Evolutionary conservation across 108 stramenopile species (phyloP).

Genomic region (Skeletonema tropicum): DNA sequence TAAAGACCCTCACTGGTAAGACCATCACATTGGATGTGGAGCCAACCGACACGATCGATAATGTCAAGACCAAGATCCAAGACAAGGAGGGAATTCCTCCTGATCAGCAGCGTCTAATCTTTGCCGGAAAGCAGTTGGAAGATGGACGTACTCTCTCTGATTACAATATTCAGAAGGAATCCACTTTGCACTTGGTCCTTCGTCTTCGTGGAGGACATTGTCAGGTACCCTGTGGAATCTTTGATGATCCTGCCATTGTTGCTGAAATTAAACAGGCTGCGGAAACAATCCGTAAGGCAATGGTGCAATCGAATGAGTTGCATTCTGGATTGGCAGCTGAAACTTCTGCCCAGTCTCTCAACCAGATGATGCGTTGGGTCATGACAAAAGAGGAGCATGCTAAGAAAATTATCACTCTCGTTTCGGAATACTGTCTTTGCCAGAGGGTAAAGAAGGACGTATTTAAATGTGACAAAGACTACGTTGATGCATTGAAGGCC

Average conservation of each 20-base stretch:
- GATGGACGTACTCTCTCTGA: conserved; percentile 92
- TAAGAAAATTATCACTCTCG: conserved; percentile 68
- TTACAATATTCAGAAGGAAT: conserved; percentile 97
- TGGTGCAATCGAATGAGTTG: conserved; percentile 68
- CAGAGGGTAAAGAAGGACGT: conserved; percentile 79
- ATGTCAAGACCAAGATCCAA: conserved; percentile 99
- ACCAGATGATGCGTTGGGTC: conserved; percentile 86
- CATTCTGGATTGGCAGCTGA: conserved; percentile 51
- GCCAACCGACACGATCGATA: conserved; percentile 98
- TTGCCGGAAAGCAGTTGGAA: conserved; percentile 95
- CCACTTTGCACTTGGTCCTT: conserved; percentile 95
- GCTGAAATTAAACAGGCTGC: conserved; percentile 59
- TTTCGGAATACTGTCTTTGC: conserved; percentile 79
- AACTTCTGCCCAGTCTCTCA: conserved; percentile 54
- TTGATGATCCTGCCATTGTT: conserved; percentile 79
- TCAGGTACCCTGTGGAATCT: conserved; percentile 85
- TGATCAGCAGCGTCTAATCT: conserved; percentile 96
- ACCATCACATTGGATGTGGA: conserved; percentile 94
- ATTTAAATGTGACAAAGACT: conserved; percentile 64
- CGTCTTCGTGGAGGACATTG: conserved; percentile 88
- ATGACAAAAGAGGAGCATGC: conserved; percentile 82
- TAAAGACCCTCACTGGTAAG: conserved; percentile 69
- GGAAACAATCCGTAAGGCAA: conserved; percentile 75
- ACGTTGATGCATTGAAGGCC: conserved; percentile 72
- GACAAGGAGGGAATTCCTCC: conserved; percentile 99